Percentiles rank a stretch among this genome's conserved stretches.
phyloP scores from a whole-genome alignment of 768 basidiomycete species.

The Pulveroboletus ravenelii region DNA sequence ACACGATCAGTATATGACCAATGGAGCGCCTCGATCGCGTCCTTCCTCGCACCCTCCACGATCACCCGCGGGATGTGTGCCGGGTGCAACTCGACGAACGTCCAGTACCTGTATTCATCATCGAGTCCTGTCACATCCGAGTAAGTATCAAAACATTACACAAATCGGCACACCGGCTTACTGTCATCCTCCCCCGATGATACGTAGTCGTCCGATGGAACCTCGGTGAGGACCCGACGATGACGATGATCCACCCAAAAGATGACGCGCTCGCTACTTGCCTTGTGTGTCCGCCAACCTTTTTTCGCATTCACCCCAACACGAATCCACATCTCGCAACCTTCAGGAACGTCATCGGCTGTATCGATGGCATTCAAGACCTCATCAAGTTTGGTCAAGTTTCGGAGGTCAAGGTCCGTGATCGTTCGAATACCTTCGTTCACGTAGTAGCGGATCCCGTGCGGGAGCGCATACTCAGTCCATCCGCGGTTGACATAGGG shows the following conservation, averaged over 20 bases:
- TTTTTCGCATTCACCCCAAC: slow-evolving; percentile 32
- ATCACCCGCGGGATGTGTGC: slow-evolving; percentile 56
- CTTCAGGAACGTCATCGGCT: slow-evolving; percentile 32
- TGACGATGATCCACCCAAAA: slow-evolving; percentile 67
- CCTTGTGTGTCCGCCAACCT: slow-evolving; percentile 28
- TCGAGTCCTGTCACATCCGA: slow-evolving; percentile 51
- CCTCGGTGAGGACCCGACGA: slow-evolving; percentile 46
- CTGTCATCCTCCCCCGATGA: slow-evolving; percentile 37
- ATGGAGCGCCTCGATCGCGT: slow-evolving; percentile 71
- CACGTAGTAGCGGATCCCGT: slow-evolving; percentile 64
- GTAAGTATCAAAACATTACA: background rate
- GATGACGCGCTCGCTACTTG: slow-evolving; percentile 34
- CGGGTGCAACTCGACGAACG: slow-evolving; percentile 74
- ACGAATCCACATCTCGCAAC: slow-evolving; percentile 63
- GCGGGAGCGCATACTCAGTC: slow-evolving; percentile 73
- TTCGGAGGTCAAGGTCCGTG: slow-evolving; percentile 69
- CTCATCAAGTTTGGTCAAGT: slow-evolving; percentile 43
- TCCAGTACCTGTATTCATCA: slow-evolving; percentile 77
- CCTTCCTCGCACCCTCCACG: slow-evolving; percentile 50
- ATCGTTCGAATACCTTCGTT: slow-evolving; percentile 57
- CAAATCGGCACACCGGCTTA: slow-evolving; percentile 21
- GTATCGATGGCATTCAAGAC: slow-evolving; percentile 30
- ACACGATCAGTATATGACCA: slow-evolving; percentile 83
- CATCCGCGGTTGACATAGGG: slow-evolving; percentile 49
- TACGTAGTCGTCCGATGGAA: slow-evolving; percentile 31